Evolutionary conservation across 164 flowering plant species (phyloP).

Genomic region (Chloranthus sessilifolius): DNA sequence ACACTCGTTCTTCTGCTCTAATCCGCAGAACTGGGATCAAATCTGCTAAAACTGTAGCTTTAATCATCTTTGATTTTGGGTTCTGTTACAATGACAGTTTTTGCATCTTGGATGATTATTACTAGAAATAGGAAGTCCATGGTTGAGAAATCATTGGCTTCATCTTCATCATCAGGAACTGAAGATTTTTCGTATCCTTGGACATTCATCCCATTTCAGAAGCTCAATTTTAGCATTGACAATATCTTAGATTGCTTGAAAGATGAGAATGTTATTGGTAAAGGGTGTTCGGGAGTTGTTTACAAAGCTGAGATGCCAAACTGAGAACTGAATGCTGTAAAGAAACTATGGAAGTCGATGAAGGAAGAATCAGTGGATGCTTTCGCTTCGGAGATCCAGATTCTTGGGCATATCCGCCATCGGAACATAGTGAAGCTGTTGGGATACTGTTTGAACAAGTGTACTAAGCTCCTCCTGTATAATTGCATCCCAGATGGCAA

Average conservation of each 20-base stretch:
- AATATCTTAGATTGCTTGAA: constrained; percentile 72
- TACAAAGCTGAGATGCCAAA: constrained; percentile 87
- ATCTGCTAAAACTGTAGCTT: constrained; percentile 56
- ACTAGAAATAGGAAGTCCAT: constrained; percentile 42
- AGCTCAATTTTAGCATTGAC: constrained; percentile 64
- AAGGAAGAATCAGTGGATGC: constrained; percentile 55
- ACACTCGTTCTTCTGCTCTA: constrained; percentile 54
- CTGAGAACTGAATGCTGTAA: constrained; percentile 85
- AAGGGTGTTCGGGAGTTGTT: constrained; percentile 92
- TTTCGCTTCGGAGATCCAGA: constrained; percentile 68
- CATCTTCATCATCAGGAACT: constrained; percentile 28
- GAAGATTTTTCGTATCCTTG: constrained; percentile 98
- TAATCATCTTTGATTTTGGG: constrained; percentile 53
- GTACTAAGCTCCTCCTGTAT: constrained; percentile 59
- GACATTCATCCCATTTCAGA: constrained; percentile 94
- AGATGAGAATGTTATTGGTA: constrained; percentile 88
- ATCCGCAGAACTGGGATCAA: constrained; percentile 33
- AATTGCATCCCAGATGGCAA: constrained; percentile 68
- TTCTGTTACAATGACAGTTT: constrained; percentile 39
- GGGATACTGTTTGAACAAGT: constrained; percentile 70
- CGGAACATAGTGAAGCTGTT: constrained; percentile 67
- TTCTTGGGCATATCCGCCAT: constrained; percentile 76
- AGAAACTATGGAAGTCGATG: constrained; percentile 83
- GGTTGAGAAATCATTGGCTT: constrained; percentile 39
- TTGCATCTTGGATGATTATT: constrained; percentile 60